Conservation (phyloP, 2,329 filamentous ascomycete species). For the Aspergillus phoenicis region DNA sequence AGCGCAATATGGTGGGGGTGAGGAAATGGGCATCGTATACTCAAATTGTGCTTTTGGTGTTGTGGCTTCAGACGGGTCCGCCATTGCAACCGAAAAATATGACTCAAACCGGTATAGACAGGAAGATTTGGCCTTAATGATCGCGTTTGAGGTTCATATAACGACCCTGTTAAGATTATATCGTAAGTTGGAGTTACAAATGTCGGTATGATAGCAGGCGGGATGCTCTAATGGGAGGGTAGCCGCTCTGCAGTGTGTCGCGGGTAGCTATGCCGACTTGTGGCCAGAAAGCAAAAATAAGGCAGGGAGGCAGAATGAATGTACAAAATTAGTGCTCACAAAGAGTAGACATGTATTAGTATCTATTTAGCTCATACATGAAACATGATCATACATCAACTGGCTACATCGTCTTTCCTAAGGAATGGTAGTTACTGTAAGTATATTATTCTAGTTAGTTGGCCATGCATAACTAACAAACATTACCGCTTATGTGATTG, state of each 20-base stretch:
- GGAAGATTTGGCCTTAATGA: not conserved
- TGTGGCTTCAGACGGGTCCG: not conserved
- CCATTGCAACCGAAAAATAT: not conserved
- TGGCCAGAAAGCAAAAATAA: too few relatives aligned
- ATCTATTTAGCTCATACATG: too few relatives aligned
- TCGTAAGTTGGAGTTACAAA: not conserved
- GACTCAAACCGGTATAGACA: not conserved
- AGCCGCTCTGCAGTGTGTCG: not conserved
- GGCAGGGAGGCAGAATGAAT: too few relatives aligned
- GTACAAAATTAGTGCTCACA: too few relatives aligned
- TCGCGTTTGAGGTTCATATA: not conserved
- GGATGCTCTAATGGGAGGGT: not conserved
- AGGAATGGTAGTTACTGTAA: too few relatives aligned
- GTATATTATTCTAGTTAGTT: too few relatives aligned
- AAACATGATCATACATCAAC: too few relatives aligned
- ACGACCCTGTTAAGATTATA: not conserved
- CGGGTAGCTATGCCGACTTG: not conserved
- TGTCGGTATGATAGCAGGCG: too few relatives aligned
- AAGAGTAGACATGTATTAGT: too few relatives aligned
- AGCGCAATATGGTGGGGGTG: not conserved
- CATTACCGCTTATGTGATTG: too few relatives aligned
- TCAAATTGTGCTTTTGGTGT: not conserved
- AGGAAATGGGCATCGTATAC: not conserved
- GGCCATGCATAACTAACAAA: too few relatives aligned
- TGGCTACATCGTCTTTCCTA: too few relatives aligned